Evolutionary conservation across 1,284 basidiomycete genomes (phyloP).

Genomic region (Ceratobasidium sp.): DNA sequence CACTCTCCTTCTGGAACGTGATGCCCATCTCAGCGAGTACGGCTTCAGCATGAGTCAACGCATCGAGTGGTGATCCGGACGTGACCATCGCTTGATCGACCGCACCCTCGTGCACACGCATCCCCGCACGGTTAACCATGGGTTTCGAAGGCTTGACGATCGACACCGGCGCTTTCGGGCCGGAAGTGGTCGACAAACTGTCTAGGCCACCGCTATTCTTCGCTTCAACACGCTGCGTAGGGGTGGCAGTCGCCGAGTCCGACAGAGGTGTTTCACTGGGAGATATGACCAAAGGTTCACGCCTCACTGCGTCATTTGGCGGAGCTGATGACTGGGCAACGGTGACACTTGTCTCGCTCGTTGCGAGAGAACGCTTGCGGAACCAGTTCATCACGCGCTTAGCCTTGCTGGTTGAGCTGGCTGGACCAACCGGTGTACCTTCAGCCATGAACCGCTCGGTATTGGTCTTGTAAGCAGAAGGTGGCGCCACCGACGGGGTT

Average conservation of each 20-base stretch:
- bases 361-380: constrained; percentile 58
- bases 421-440: constrained; percentile 9
- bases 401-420: constrained; percentile 56
- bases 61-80: constrained; percentile 80
- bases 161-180: constrained; percentile 6
- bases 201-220: constrained; percentile 6
- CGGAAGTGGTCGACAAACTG: neutral
- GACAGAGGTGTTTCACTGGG: neutral
- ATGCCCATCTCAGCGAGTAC: constrained; percentile 91
- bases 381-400: constrained; percentile 72
- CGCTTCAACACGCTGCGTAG: neutral
- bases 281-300: neutral
- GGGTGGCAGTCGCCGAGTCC: neutral
- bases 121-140: constrained; percentile 59
- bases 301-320: neutral
- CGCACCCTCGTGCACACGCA: constrained; percentile 90
- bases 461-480: constrained; percentile 27
- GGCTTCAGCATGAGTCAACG: constrained; percentile 82
- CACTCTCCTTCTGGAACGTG: constrained; percentile 84
- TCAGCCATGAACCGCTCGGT: constrained; percentile 33
- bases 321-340: neutral
- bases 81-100: constrained; percentile 94
- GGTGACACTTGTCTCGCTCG: constrained; percentile 31
- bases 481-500: neutral
- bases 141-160: constrained; percentile 36